These are phyloP conservation scores for Podila horticola DNA, from an alignment of 192 early-diverging fungal genomes.

Conservation along the genomic window DNA sequence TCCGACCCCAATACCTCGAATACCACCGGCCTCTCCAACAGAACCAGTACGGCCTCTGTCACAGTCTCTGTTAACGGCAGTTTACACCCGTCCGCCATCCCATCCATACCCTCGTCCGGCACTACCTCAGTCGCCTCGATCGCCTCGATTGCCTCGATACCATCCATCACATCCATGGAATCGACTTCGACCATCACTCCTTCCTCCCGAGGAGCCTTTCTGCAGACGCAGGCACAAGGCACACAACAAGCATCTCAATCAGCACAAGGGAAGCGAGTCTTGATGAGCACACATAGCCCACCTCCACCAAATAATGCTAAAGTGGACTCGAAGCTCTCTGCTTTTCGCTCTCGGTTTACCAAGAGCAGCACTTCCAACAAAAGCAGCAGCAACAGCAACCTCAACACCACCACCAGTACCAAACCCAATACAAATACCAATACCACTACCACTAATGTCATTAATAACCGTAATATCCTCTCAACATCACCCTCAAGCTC, in stretches of 20 bases:
- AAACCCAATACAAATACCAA: neutral
- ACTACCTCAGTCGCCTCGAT: slow-evolving; percentile 9
- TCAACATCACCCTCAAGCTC: neutral
- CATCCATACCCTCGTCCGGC: slow-evolving; percentile 23
- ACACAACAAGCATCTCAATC: neutral
- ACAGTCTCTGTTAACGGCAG: neutral
- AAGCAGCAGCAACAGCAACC: neutral
- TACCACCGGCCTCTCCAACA: slow-evolving; percentile 8
- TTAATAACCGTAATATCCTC: neutral
- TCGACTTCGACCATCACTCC: slow-evolving; percentile 22
- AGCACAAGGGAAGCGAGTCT: neutral
- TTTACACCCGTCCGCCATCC: neutral
- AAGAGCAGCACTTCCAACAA: slow-evolving; percentile 1
- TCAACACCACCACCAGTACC: slow-evolving; percentile 4
- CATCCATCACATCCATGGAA: slow-evolving; percentile 19
- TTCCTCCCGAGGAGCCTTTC: neutral
- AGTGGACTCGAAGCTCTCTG: slow-evolving; percentile 2
- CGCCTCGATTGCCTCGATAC: slow-evolving; percentile 25
- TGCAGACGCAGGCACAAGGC: slow-evolving; percentile 7
- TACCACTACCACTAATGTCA: neutral
- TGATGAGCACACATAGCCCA: neutral
- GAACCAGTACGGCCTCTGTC: slow-evolving; percentile 4
- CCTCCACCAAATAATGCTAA: neutral
- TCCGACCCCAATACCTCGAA: neutral
- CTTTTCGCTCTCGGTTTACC: slow-evolving; percentile 2